Base-by-base conservation (phyloP, 202 grass and related monocot species). In the Zoysia matrella region DNA sequence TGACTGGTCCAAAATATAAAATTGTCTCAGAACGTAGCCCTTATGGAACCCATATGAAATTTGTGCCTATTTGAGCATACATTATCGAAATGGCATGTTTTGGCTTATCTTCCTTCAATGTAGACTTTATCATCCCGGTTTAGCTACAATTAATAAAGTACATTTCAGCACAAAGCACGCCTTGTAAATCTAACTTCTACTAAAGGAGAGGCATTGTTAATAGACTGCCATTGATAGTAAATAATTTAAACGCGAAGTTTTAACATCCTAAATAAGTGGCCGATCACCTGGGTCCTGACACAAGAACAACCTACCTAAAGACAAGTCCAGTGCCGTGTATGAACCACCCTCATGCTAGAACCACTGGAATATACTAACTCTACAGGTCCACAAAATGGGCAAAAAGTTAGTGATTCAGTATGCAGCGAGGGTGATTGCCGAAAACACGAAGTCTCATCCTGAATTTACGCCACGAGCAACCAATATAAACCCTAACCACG, bases 401-500 rank as follows among this genome's bases (percentile, higher is more conserved):
- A 30, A 30, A 30, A 30, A 30, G 22, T 30, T 30, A 30, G 22
- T 30, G 22, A 82, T 9, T 5, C 5, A 14, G 2, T 18, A 46
- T 60, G 2, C 8, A 56, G 16, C 9, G 5, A 39, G 10, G 1
- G 6, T 58, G 67, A 86, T 74, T 68, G 3, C 44, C 13, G 5
- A 46, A 43, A 49, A 41, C 15, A 36, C 30, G 8, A 2, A 13
- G 22, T 50, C 15, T 63, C 8, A 52, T 43, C 18, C 8, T 5
- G 62, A 80, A 61, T 42, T 30, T 5, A 52, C 2, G n/a, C 42
- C 60, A 67, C 18, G n/a, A 61, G 53, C 11, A 67, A 13, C 46
- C 64, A 69, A 67, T 22, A 63, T 69, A 86, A 81, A 79, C 69
- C 83, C 83, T 79, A 86, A 77, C 36, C 83, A 73, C 73, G 42